Evolutionary conservation across 345 rosid genomes (phyloP), one percentile per base, ranked within the genome.

Genomic region (Garcia nutans): DNA sequence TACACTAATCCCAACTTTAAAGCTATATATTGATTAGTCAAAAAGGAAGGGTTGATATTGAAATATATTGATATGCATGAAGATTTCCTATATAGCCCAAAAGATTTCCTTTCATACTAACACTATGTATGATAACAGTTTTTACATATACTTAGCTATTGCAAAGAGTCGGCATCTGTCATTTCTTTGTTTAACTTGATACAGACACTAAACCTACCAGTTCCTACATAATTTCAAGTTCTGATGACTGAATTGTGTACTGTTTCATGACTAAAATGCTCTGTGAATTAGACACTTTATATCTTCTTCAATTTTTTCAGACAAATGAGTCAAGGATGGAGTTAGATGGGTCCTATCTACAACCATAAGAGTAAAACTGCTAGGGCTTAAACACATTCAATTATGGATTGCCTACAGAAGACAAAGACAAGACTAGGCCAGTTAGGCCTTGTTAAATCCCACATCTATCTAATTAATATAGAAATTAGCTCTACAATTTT

Each of bases 1-100:
- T n/a, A n/a, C n/a, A n/a, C n/a, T n/a, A 56, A 67, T 75, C 58
- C 1, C 24, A 67, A 67, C 66, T 57, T 75, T 75, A 52, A 66
- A 10, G 20, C 61, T 19, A 23, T 23, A 7, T 47, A 74, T 74
- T 66, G 15, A 41, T 56, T 10, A 33, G 20, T 1, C 16, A 65
- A 22, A 55, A 54, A 16, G 55, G 65, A 23, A 74, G 23, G 12
- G 2, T 10, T 47, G 41, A 16, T 45, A 74, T 28, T 28, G 31
- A 28, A 54, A 1, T 54, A 16, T 45, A 74, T 28, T 28, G 31
- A 28, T 65, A 1, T 54, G 63, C 71, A 65, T 10, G 33, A 74
- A 59, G 10, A 28, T 33, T 54, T 31, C 44, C 50, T 28, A 22
- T 15, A 69, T 24, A 50, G 12, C 22, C 58, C 44, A 26, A 23